Percentiles rank a stretch among this genome's conserved stretches.
These are phyloP conservation scores for Colletotrichum cereale DNA, from an alignment of 2,329 filamentous ascomycete species.

Conservation along the genomic window DNA sequence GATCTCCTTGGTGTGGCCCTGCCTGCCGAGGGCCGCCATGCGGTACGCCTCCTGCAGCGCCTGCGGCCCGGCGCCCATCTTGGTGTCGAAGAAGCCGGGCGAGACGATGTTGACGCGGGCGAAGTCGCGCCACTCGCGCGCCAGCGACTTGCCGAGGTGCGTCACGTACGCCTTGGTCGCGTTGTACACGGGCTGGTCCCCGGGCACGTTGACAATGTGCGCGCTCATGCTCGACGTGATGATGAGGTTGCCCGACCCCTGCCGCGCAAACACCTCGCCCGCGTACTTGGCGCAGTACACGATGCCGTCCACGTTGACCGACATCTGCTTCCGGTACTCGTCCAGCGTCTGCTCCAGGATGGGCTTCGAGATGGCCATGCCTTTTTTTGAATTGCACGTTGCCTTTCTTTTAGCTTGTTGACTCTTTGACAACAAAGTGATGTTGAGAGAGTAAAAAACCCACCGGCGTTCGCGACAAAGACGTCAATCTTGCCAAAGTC, in stretches of 20 bases:
- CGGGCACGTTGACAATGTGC: slow-evolving; percentile 64
- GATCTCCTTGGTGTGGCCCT: slow-evolving; percentile 74
- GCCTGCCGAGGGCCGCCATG: slow-evolving; percentile 66
- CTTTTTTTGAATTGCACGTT: slow-evolving; percentile 24
- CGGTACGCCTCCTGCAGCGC: slow-evolving; percentile 60
- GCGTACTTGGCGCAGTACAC: slow-evolving; percentile 58
- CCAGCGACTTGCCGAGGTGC: slow-evolving; percentile 67
- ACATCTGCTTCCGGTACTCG: slow-evolving; percentile 64
- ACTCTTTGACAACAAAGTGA: rapidly evolving
- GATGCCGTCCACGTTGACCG: slow-evolving; percentile 65
- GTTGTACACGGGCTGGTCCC: slow-evolving; percentile 62
- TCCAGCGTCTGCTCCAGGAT: slow-evolving; percentile 66
- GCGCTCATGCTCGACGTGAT: slow-evolving; percentile 64
- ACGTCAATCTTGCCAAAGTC: slow-evolving; percentile 59
- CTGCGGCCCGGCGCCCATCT: slow-evolving; percentile 61
- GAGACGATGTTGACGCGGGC: slow-evolving; percentile 68
- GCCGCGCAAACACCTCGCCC: slow-evolving; percentile 57
- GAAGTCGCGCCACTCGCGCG: slow-evolving; percentile 69
- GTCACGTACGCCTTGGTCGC: slow-evolving; percentile 67
- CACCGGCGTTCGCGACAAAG: slow-evolving; percentile 59
- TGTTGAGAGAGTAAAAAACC: not conserved
- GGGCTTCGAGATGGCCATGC: slow-evolving; percentile 66
- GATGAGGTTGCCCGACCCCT: slow-evolving; percentile 63
- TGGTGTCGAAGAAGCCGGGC: slow-evolving; percentile 67
- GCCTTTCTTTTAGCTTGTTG: not conserved